Percentiles rank a stretch among this genome's conserved stretches.
phyloP scores from a whole-genome alignment of 495 filamentous ascomycete species.

The Cudoniella acicularis region DNA sequence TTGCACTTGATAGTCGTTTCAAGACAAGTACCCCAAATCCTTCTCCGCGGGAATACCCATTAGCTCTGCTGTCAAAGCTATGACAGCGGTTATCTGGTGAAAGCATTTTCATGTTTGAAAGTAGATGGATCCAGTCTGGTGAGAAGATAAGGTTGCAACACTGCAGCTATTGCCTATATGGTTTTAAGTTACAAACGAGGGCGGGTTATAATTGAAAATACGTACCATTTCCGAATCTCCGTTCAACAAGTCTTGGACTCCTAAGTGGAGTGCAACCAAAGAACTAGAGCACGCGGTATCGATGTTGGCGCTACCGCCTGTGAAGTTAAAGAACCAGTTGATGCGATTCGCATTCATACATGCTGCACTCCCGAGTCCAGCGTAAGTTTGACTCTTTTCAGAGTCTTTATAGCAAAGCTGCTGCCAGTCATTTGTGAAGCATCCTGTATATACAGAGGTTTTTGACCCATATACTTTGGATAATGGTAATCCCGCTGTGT shows the following conservation, averaged over 20 bases:
- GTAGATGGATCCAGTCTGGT: slow-evolving; percentile 6
- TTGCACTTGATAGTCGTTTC: slow-evolving; percentile 55
- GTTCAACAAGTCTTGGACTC: slow-evolving; percentile 74
- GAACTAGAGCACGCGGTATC: slow-evolving; percentile 89
- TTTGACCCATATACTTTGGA: slow-evolving; percentile 24
- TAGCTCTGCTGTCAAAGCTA: slow-evolving; percentile 57
- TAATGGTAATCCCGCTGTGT: slow-evolving; percentile 38
- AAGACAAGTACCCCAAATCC: slow-evolving; percentile 53
- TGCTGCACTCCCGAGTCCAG: slow-evolving; percentile 36
- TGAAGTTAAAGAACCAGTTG: slow-evolving; percentile 51
- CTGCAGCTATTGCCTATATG: slow-evolving; percentile 1
- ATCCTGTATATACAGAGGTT: slow-evolving; percentile 31
- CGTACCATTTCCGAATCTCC: slow-evolving; percentile 39
- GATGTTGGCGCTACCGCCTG: slow-evolving; percentile 63
- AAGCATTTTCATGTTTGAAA: slow-evolving; percentile 30
- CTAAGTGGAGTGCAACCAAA: slow-evolving; percentile 57
- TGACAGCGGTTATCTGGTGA: slow-evolving; percentile 44
- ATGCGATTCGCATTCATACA: slow-evolving; percentile 59
- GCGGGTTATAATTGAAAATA: too few relatives aligned
- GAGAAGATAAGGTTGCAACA: neutral
- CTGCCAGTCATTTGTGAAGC: slow-evolving; percentile 34
- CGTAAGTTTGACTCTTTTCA: slow-evolving; percentile 29
- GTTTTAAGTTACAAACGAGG: neutral
- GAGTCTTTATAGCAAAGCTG: neutral
- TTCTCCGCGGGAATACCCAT: slow-evolving; percentile 66